These are phyloP conservation scores for Yamadazyma dendronema DNA, from an alignment of 1,139 yeast species.

Conservation along the genomic window DNA sequence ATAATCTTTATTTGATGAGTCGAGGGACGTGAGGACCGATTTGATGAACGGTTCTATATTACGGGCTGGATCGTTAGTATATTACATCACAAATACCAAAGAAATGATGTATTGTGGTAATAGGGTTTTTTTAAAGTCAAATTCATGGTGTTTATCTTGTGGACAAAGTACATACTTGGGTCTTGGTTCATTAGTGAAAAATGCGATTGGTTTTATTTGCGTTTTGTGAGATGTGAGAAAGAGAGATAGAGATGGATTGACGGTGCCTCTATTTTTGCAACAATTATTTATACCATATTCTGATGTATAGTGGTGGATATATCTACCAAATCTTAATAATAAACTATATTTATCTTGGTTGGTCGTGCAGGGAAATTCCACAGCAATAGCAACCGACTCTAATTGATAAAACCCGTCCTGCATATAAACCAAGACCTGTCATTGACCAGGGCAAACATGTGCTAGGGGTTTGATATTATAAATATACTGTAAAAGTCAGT, in stretches of 20 bases:
- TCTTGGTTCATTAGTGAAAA: constrained; percentile 18
- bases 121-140: not conserved
- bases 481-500: no score
- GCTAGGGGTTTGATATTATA: no score
- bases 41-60: constrained; percentile 47
- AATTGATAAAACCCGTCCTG: not conserved
- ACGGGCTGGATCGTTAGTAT: constrained; percentile 31
- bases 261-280: no score
- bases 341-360: no score
- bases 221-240: not conserved
- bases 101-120: no score
- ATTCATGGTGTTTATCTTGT: constrained; percentile 3
- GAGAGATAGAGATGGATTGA: no score
- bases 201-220: not conserved
- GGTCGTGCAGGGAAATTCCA: constrained; percentile 2
- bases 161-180: constrained; percentile 21
- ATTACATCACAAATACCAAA: not conserved
- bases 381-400: constrained; percentile 5
- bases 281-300: no score
- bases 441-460: no score
- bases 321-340: no score
- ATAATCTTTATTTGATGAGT: constrained; percentile 27
- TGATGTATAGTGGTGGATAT: no score
- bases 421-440: not conserved
- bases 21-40: constrained; percentile 37